A percentile compares a stretch with the other conserved stretches of the same genome.
phyloP scores from a whole-genome alignment of 1,284 basidiomycete species.

The Microbotryum saponariae region DNA sequence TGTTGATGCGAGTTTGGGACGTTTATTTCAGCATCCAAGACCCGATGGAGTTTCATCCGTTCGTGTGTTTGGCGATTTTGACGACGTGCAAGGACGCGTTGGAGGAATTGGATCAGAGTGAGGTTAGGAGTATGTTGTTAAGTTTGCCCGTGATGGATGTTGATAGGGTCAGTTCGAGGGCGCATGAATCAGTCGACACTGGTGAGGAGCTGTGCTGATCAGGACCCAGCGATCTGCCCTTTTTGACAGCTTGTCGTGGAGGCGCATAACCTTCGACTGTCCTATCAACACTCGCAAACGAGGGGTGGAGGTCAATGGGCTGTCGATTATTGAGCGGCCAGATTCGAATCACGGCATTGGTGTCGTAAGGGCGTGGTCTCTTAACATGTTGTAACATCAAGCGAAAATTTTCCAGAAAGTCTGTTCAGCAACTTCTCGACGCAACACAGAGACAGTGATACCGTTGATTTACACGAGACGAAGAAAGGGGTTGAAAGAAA shows the following conservation, averaged over 20 bases:
- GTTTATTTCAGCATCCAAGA: conserved; percentile 40
- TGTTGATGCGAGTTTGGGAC: conserved; percentile 37
- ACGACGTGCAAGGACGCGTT: conserved; percentile 40
- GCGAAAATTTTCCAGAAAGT: no score
- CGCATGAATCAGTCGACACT: neutral
- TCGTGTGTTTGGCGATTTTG: conserved; percentile 41
- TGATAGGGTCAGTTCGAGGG: conserved; percentile 32
- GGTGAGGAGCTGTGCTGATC: neutral
- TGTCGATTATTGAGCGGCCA: no score
- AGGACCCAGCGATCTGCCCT: neutral
- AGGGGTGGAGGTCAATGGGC: neutral
- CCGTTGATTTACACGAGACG: no score
- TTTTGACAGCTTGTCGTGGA: conserved; percentile 8
- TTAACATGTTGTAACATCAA: no score
- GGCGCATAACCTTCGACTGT: conserved; percentile 6
- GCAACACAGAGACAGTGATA: no score
- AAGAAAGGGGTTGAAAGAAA: no score
- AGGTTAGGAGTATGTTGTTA: conserved; percentile 40
- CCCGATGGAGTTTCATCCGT: conserved; percentile 40
- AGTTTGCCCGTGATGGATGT: conserved; percentile 39
- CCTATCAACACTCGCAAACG: conserved; percentile 9
- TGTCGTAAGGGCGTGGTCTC: no score
- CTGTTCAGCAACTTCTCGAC: no score
- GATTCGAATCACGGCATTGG: no score
- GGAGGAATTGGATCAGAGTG: conserved; percentile 40